Evolutionary conservation across 2,329 filamentous ascomycete species (phyloP), one percentile per base, ranked within the genome.

Genomic region (Exserohilum turcica): DNA sequence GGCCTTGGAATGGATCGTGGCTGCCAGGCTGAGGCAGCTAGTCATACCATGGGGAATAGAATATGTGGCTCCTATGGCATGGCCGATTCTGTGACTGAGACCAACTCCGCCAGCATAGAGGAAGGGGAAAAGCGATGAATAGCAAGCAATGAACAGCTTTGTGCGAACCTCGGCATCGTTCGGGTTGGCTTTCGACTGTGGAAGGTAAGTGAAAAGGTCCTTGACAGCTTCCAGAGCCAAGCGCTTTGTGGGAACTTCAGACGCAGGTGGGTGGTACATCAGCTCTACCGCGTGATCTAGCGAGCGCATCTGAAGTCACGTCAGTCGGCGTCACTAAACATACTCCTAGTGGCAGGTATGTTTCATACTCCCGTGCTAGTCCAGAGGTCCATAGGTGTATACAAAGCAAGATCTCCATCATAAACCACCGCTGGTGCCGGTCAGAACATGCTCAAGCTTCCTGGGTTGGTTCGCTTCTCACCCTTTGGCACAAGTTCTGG

Each of bases 31-130:
- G 58, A 84, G 58, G 58, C 81, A 83, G 13, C 77, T 80, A 0
- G 82, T 84, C 43, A 82, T 78, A 2, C 82, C 82, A 51, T 84
- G 82, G 0, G 82, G 82, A 40, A 85, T 84, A 2, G 73, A 69
- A 57, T 84, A 85, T 0, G 82, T 82, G 7, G 77, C 78, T 12
- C 82, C 82, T 29, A 85, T 73, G 0, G 82, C 80, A 61, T 84
- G 82, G 18, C 78, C 78, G 48, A 81, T 68, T 21, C 73, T 73
- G 55, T 80, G 79, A 28, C 74, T 77, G 5, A 84, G 69, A 3
- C 82, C 82, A 1, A 83, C 72, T 0, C 77, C 77, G 6, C 80
- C 79, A 3, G 78, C 79, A 51, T 82, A 71, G 54, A 82, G 79
- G 27, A 78, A 80, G 2, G 71, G 71, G 39, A 74, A 74, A 0